A percentile compares a stretch with the other conserved stretches of the same genome.
phyloP scores from a whole-genome alignment of 2,329 filamentous ascomycete genomes.

The Colletotrichum trifolii region DNA sequence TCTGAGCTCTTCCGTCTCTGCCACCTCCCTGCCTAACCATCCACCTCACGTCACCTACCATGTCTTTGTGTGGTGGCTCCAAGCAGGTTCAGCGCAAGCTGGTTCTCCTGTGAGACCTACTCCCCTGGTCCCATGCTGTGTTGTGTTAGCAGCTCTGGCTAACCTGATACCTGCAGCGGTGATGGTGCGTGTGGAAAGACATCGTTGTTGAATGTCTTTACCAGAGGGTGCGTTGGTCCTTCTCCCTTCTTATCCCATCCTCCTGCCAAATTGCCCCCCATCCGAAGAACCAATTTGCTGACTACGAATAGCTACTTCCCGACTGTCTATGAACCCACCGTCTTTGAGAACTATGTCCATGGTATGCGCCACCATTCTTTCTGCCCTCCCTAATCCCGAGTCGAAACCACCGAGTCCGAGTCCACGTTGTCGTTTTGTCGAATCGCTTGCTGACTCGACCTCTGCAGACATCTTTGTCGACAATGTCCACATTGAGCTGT shows the following conservation, averaged over 20 bases:
- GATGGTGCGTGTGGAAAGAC: constrained; percentile 98
- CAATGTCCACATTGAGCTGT: constrained; percentile 95
- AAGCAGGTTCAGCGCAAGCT: constrained; percentile 97
- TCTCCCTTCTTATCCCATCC: neutral
- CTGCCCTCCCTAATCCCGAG: neutral
- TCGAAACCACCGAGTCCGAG: too few relatives aligned
- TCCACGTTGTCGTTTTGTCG: too few relatives aligned
- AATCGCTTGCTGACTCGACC: constrained; percentile 13
- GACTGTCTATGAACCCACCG: constrained; percentile 97
- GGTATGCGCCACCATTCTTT: constrained; percentile 64
- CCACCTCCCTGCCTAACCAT: neutral
- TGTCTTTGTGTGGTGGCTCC: constrained; percentile 70
- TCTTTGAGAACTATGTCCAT: constrained; percentile 99
- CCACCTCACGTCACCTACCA: constrained; percentile 11
- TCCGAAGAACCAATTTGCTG: constrained; percentile 1
- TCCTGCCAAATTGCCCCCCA: too few relatives aligned
- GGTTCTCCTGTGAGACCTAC: constrained; percentile 80
- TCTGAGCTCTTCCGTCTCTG: neutral
- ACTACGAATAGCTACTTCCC: constrained; percentile 81
- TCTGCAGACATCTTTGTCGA: constrained; percentile 94
- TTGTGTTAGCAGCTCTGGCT: constrained; percentile 25
- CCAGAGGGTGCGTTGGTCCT: constrained; percentile 78
- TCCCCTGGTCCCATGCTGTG: constrained; percentile 36
- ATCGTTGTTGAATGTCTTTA: constrained; percentile 97
- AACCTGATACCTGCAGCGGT: constrained; percentile 66